A percentile compares a stretch with the other conserved stretches of the same genome.
Conservation (phyloP, 176 grass and related monocot genomes). For the Eremochloa ophiuroides region DNA sequence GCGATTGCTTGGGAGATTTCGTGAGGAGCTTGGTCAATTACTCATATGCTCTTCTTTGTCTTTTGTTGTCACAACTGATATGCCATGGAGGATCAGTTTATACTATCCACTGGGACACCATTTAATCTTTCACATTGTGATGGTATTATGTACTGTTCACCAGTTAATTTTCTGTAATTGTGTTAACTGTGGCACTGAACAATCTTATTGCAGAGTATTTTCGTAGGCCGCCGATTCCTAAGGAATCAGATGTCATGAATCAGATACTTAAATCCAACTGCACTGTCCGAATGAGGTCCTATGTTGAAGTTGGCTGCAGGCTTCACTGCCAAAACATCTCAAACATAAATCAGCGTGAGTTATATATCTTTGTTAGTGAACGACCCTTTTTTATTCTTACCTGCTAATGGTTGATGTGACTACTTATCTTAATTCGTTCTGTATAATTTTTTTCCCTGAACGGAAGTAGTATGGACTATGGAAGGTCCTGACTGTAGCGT, state of each 20-base stretch:
- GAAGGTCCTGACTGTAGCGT: not conserved
- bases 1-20: slow-evolving; percentile 46
- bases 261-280: slow-evolving; percentile 53
- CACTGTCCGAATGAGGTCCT: slow-evolving; percentile 55
- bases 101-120: not conserved
- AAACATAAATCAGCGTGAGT: slow-evolving; percentile 69
- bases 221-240: slow-evolving; percentile 31
- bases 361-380: not conserved
- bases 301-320: slow-evolving; percentile 53
- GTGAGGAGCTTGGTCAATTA: slow-evolving; percentile 45
- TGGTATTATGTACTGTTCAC: not conserved
- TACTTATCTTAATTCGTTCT: not conserved
- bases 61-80: not conserved
- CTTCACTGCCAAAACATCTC: slow-evolving; percentile 26
- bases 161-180: not conserved
- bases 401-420: not conserved
- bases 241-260: slow-evolving; percentile 21
- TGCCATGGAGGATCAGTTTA: not conserved
- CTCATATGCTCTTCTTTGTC: not conserved
- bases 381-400: not conserved
- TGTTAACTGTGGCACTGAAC: not conserved
- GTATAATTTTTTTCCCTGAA: not conserved
- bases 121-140: not conserved
- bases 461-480: not conserved
- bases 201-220: slow-evolving; percentile 42